Evolutionary conservation across 1,139 yeast genomes (phyloP).

Genomic region (Candida neerlandica): DNA sequence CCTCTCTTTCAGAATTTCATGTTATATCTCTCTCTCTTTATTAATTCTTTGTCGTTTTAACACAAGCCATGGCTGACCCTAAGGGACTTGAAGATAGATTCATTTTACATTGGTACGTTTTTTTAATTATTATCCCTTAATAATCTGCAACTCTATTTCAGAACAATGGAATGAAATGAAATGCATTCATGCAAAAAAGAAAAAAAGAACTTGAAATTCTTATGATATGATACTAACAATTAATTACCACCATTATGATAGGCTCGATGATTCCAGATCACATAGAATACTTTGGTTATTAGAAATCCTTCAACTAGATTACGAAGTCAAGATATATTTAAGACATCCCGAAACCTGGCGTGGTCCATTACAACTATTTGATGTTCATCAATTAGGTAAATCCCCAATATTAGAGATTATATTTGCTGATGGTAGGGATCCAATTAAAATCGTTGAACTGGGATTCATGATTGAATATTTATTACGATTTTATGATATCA

Average conservation of each 20-base stretch:
- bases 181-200: background rate
- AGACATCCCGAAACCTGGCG: conserved; percentile 49
- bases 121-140: background rate
- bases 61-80: conserved; percentile 1
- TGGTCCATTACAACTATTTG: conserved; percentile 47
- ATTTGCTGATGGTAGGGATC: conserved; percentile 45
- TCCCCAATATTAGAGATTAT: conserved; percentile 54
- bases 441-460: conserved; percentile 44
- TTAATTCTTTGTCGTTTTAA: background rate
- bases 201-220: background rate
- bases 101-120: conserved; percentile 34
- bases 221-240: conserved; percentile 8
- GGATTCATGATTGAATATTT: conserved; percentile 52
- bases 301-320: conserved; percentile 53
- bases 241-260: too few species aligned
- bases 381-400: conserved; percentile 60
- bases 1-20: background rate
- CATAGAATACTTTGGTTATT: conserved; percentile 57
- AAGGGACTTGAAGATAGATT: conserved; percentile 24
- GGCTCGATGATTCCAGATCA: conserved; percentile 58
- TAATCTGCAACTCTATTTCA: background rate
- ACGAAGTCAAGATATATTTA: conserved; percentile 51
- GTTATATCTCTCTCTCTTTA: background rate
- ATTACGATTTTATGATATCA: conserved; percentile 41
- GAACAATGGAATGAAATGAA: background rate